These are phyloP conservation scores for Aaosphaeria pasadenensis DNA, from an alignment of 2,329 filamentous ascomycete genomes.

Conservation along the genomic window DNA sequence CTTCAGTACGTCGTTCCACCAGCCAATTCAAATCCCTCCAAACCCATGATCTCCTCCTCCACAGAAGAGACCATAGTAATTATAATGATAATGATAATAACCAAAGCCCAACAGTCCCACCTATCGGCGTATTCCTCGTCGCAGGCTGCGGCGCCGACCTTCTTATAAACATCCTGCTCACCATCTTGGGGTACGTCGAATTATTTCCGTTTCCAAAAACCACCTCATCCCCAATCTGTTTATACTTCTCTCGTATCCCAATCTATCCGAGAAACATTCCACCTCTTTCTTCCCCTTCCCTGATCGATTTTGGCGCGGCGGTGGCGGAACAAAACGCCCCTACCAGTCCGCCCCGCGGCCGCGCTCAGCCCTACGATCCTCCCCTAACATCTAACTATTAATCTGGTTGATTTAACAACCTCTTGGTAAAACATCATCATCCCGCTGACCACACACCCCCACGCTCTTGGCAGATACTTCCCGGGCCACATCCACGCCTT, in stretches of 20 bases:
- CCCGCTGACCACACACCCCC: not conserved
- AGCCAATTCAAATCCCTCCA: not conserved
- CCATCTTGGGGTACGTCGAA: slow-evolving; percentile 38
- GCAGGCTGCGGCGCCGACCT: slow-evolving; percentile 50
- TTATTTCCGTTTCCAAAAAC: not conserved
- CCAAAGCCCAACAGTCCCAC: slow-evolving; percentile 38
- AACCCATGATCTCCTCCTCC: not conserved
- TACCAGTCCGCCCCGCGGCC: no score
- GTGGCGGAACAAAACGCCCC: no score
- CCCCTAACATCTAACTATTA: not conserved
- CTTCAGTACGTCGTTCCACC: slow-evolving; percentile 32
- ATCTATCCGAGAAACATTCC: no score
- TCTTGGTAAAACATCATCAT: not conserved
- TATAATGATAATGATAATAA: not conserved
- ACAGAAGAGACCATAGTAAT: not conserved
- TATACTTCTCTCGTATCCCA: no score
- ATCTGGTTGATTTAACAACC: not conserved
- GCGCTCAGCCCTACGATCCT: not conserved
- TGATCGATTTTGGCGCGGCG: no score
- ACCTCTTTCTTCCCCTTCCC: no score
- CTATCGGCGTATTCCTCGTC: slow-evolving; percentile 47
- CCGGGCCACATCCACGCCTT: slow-evolving; percentile 78
- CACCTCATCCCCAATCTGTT: no score
- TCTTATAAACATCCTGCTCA: slow-evolving; percentile 48
- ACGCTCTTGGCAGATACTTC: slow-evolving; percentile 53